phyloP scores from a whole-genome alignment of 257 asterid genomes.

The Solanum gracilifrons region DNA sequence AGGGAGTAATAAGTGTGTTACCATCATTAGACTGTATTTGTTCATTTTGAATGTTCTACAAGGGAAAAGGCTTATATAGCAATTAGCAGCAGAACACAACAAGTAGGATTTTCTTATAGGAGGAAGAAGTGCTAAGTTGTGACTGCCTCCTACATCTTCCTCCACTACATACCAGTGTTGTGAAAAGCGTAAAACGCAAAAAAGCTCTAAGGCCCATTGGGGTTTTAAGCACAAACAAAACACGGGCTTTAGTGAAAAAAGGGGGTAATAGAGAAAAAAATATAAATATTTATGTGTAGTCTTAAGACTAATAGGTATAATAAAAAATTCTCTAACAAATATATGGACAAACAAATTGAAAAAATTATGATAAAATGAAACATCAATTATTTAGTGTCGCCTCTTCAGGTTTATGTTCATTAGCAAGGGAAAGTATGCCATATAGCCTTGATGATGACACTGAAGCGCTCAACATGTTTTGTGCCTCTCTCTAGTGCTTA shows the following conservation, averaged over 20 bases:
- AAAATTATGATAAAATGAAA: not conserved
- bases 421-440: not conserved
- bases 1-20: not conserved
- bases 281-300: not conserved
- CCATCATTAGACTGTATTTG: not conserved
- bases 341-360: not conserved
- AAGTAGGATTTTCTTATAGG: not conserved
- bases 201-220: not conserved
- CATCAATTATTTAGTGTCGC: not conserved
- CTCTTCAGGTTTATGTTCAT: not conserved
- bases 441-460: not conserved
- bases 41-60: not conserved
- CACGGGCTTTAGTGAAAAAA: not conserved
- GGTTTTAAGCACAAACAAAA: not conserved
- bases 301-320: not conserved
- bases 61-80: not conserved
- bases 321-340: not conserved
- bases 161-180: not conserved
- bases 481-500: not conserved
- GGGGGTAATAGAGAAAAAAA: not conserved
- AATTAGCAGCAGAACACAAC: not conserved
- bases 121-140: not conserved
- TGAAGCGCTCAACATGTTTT: not conserved
- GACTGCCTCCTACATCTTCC: not conserved
- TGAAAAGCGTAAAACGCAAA: not conserved